A percentile compares a stretch with the other conserved stretches of the same genome.
Conservation (phyloP, 441 rosid species). For the Pelargonium myrrhifolium region DNA sequence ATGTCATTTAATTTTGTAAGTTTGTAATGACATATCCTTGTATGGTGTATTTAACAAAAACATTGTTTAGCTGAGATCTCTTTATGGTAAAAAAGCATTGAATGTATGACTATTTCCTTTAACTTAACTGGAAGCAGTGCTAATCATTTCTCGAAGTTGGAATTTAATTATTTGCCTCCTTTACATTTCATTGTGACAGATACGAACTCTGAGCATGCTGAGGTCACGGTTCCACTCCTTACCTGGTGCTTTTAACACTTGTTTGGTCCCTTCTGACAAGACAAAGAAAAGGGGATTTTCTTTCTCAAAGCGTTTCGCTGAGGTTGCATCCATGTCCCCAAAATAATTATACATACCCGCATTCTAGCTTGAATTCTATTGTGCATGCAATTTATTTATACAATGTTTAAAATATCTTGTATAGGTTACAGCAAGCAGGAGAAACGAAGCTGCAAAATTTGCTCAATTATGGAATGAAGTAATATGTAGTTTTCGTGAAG, state of each 20-base stretch:
- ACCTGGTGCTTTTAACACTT: conserved; percentile 87
- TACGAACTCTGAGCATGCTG: conserved; percentile 94
- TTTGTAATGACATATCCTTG: background rate
- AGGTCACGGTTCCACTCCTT: conserved; percentile 93
- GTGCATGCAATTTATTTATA: conserved; percentile 5
- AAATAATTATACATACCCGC: conserved; percentile 15
- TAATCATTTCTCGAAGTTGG: background rate
- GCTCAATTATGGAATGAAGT: conserved; percentile 99
- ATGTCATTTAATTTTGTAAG: background rate
- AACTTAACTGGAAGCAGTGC: background rate
- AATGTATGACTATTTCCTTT: background rate
- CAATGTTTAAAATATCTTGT: conserved; percentile 16
- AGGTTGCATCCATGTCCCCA: conserved; percentile 40
- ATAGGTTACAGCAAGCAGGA: conserved; percentile 83
- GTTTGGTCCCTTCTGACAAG: conserved; percentile 81
- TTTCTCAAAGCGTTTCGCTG: conserved; percentile 73
- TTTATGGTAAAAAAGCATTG: background rate
- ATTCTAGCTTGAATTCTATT: conserved; percentile 7
- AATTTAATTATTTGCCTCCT: background rate
- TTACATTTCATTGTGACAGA: conserved; percentile 31
- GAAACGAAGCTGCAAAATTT: conserved; percentile 98
- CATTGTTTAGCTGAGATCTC: background rate
- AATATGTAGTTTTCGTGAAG: conserved; percentile 90
- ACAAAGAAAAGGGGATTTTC: conserved; percentile 79
- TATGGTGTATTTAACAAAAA: background rate